These are phyloP conservation scores for Moricandia moricandioides DNA, from an alignment of 345 rosid species.

Conservation along the genomic window DNA sequence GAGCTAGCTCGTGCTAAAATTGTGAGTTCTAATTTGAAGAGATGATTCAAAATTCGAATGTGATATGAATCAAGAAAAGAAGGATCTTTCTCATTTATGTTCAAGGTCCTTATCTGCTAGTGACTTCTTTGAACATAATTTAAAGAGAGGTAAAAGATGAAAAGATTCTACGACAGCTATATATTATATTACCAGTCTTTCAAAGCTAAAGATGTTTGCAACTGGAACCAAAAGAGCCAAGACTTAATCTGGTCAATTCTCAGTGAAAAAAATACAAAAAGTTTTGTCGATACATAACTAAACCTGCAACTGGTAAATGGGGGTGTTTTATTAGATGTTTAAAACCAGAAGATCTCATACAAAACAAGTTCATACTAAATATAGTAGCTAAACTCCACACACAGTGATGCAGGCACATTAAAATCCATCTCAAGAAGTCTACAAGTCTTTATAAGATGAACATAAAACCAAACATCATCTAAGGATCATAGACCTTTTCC, in stretches of 20 bases:
- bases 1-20: constrained; percentile 23
- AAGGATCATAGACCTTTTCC: neutral
- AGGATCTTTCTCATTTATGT: constrained; percentile 22
- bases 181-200: constrained; percentile 17
- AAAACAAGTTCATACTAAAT: neutral
- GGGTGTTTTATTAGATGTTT: neutral
- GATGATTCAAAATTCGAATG: constrained; percentile 31
- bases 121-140: constrained; percentile 9
- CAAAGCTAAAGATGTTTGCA: constrained; percentile 22
- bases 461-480: neutral
- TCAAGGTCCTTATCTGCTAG: constrained; percentile 7
- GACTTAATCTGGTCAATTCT: neutral
- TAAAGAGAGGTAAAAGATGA: neutral
- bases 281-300: neutral
- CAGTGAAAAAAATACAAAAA: neutral
- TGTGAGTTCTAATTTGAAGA: constrained; percentile 26
- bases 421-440: neutral
- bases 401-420: neutral
- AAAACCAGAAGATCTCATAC: neutral
- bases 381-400: neutral
- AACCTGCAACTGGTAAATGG: neutral
- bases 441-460: constrained; percentile 14
- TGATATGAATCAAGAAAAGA: constrained; percentile 14
- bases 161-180: neutral
- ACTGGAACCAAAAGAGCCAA: neutral